phyloP scores from a whole-genome alignment of 2,329 filamentous ascomycete genomes.

The Arachnomyces sp. region DNA sequence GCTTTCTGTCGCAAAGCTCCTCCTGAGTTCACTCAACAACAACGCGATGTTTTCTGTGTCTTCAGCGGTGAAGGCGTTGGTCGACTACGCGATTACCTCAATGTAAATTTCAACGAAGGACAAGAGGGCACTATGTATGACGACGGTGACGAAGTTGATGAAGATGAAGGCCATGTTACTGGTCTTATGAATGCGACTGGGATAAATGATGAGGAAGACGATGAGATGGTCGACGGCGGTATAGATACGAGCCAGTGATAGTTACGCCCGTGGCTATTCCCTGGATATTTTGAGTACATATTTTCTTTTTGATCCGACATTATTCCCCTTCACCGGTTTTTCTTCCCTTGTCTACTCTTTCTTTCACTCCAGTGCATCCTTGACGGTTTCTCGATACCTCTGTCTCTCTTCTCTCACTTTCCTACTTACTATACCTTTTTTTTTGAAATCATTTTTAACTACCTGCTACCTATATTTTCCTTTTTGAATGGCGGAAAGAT shows the following conservation, averaged over 20 bases:
- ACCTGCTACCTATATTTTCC: too few relatives aligned
- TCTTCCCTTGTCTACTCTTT: too few relatives aligned
- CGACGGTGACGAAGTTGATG: constrained; percentile 37
- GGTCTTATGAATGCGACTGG: constrained; percentile 35
- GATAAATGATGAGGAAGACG: constrained; percentile 35
- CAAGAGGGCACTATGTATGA: constrained; percentile 38
- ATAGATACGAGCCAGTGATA: constrained; percentile 15
- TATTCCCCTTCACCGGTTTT: too few relatives aligned
- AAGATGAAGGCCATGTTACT: constrained; percentile 35
- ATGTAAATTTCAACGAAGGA: constrained; percentile 37
- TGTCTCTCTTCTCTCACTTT: too few relatives aligned
- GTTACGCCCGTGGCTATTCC: background rate
- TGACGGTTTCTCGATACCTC: too few relatives aligned
- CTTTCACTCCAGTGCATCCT: too few relatives aligned
- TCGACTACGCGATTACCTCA: constrained; percentile 70
- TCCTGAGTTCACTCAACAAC: constrained; percentile 86
- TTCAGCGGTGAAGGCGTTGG: constrained; percentile 84
- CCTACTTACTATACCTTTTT: too few relatives aligned
- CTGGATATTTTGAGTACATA: background rate
- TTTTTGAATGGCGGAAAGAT: too few relatives aligned
- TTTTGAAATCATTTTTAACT: too few relatives aligned
- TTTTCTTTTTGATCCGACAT: too few relatives aligned
- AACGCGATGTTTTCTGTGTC: constrained; percentile 92
- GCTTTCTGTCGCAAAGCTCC: constrained; percentile 82
- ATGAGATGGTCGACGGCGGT: constrained; percentile 11